A percentile compares a stretch with the other conserved stretches of the same genome.
Evolutionary conservation across 306 rosid genomes (phyloP).

Genomic region (Potentilla sterilis): DNA sequence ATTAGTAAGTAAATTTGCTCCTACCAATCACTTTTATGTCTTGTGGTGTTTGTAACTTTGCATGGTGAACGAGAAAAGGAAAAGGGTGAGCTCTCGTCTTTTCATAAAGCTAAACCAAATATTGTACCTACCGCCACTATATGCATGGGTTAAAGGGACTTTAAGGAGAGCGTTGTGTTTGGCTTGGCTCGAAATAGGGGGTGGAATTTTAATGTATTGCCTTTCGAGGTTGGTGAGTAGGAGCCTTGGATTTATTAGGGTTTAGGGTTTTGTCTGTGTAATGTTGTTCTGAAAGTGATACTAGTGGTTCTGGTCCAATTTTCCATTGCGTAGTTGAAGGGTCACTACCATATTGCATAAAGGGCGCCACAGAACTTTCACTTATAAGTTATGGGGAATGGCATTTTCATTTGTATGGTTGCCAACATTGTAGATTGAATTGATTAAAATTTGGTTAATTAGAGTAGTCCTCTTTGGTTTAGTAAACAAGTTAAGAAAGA

Average conservation of each 20-base stretch:
- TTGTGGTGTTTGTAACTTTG: neutral
- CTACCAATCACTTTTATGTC: neutral
- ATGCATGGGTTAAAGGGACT: slow-evolving; percentile 30
- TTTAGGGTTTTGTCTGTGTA: slow-evolving; percentile 18
- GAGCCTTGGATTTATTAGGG: slow-evolving; percentile 38
- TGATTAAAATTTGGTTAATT: neutral
- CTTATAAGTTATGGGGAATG: neutral
- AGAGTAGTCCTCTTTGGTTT: neutral
- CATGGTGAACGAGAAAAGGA: neutral
- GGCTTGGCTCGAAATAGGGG: slow-evolving; percentile 3
- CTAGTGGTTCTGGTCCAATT: slow-evolving; percentile 24
- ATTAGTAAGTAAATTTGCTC: neutral
- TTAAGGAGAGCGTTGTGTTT: slow-evolving; percentile 37
- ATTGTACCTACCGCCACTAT: slow-evolving; percentile 28
- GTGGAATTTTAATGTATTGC: slow-evolving; percentile 32
- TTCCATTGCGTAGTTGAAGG: neutral
- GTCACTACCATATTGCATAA: slow-evolving; percentile 7
- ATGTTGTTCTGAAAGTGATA: slow-evolving; percentile 14
- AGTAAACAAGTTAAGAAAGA: neutral
- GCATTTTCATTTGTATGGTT: neutral
- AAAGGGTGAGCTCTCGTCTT: slow-evolving; percentile 25
- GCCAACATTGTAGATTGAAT: neutral
- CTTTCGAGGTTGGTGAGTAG: slow-evolving; percentile 40
- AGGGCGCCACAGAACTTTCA: neutral
- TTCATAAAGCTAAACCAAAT: slow-evolving; percentile 24